Conservation (phyloP, 148 eudicot genomes). For the Mesembryanthemum crystallinum region DNA sequence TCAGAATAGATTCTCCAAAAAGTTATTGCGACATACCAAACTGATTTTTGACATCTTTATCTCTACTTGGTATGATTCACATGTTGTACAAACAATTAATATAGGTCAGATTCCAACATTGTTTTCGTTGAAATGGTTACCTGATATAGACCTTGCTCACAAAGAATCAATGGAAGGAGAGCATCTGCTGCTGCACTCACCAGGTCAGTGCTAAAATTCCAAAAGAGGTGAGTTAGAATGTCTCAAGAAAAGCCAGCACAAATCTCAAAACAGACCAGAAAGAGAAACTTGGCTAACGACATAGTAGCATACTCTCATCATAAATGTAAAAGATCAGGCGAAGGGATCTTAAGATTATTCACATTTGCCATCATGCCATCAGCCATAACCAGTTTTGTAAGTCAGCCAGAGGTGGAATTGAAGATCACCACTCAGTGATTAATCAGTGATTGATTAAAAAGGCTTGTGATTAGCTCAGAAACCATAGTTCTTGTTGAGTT, state of each 20-base stretch:
- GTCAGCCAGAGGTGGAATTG: too few species aligned
- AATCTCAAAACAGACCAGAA: background rate
- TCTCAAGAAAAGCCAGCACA: background rate
- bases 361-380: too few species aligned
- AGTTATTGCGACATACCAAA: background rate
- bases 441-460: too few species aligned
- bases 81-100: background rate
- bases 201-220: slow-evolving; percentile 64
- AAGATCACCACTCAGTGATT: too few species aligned
- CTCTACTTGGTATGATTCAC: background rate
- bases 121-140: slow-evolving; percentile 32
- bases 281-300: background rate
- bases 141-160: slow-evolving; percentile 87
- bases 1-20: background rate
- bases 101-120: slow-evolving; percentile 7
- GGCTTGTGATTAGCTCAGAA: too few species aligned
- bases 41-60: too few species aligned
- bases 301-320: background rate
- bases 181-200: slow-evolving; percentile 95
- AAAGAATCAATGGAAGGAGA: slow-evolving; percentile 82
- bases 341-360: too few species aligned
- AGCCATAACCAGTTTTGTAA: too few species aligned
- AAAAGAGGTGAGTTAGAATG: slow-evolving; percentile 12
- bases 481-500: too few species aligned
- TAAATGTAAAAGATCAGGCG: too few species aligned